Base-by-base conservation (phyloP, 129 eudicot species). In the Tanacetum coccineum region DNA sequence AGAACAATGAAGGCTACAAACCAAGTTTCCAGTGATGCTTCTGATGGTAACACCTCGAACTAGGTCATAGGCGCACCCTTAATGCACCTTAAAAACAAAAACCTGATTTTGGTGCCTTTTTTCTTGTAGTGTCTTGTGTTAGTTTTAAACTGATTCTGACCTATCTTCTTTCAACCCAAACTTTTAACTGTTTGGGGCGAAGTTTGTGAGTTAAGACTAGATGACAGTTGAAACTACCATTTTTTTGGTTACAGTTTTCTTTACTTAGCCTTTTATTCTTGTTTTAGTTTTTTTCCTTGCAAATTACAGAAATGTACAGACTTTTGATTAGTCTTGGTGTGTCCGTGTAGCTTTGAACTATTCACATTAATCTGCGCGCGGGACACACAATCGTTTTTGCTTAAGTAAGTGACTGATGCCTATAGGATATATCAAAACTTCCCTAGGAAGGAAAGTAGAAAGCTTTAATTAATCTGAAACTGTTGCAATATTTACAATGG, bases 1-100 rank as follows among this genome's bases (percentile, higher is more conserved):
- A 56, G 54, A 68, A 77, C 83, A 68, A 80, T 82, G 79, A 77
- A 77, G 42, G 72, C 75, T 50, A 59, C 60, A 28, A 62, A 78
- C 59, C 55, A 71, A 58, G 60, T 77, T 60, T 58, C 63, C 9
- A 25, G 13, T 42, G 74, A 57, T 72, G 68, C 62, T 72, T 73
- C 65, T 64, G 67, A 56, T 28, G 78, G 72, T 74, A 49, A 53
- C 40, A 54, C 52, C 58, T 15, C 75, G 59, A 70, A 59, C 67
- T 59, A 70, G 73, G 39, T 54, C 73, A 45, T 20, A 51, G n/a
- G n/a, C 54, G 44, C 39, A 63, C 11, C 58, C 61, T 20, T 66
- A 28, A 9, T 47, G 58, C 58, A 46, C 48, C 59, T 52, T 17
- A 22, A 39, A 51, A 36, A 36, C 42, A 64, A 69, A 55, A 40